A percentile compares a stretch with the other conserved stretches of the same genome.
These are phyloP conservation scores for Penicillium angulare DNA, from an alignment of 495 filamentous ascomycete species.

Conservation along the genomic window DNA sequence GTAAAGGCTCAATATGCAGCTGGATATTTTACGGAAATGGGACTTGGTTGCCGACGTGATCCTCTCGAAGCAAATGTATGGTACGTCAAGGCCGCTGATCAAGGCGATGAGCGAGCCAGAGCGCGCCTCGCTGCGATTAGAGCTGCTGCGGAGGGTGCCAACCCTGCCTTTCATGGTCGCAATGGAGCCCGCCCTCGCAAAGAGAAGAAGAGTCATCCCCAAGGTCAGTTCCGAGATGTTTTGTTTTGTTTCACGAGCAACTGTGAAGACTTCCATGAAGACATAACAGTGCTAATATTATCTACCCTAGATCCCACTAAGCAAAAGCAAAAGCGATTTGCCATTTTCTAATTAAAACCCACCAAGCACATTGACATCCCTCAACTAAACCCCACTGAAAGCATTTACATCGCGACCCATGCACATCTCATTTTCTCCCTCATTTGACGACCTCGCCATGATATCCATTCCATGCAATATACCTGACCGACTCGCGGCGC, in stretches of 20 bases:
- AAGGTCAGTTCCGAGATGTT: conserved; percentile 10
- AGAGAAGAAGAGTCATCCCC: conserved; percentile 16
- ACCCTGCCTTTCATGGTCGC: conserved; percentile 33
- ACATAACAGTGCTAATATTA: background rate
- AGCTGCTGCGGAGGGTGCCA: conserved; percentile 75
- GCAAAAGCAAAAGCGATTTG: conserved; percentile 33
- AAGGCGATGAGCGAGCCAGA: conserved; percentile 86
- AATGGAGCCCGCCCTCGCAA: conserved; percentile 9
- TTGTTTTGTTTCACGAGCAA: background rate
- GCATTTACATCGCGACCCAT: background rate
- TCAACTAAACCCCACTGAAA: background rate
- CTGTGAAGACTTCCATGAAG: background rate
- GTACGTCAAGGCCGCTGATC: conserved; percentile 95
- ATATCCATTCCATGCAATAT: background rate
- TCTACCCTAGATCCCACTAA: conserved; percentile 17
- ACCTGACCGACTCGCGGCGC: background rate
- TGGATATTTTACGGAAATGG: conserved; percentile 98
- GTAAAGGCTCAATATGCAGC: conserved; percentile 94
- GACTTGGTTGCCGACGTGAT: conserved; percentile 91
- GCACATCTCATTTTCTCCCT: background rate
- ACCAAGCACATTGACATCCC: background rate
- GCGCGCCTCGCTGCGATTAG: conserved; percentile 82
- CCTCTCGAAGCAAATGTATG: conserved; percentile 94
- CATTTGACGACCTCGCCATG: background rate
- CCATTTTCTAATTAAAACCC: conserved; percentile 24